A percentile compares a stretch with the other conserved stretches of the same genome.
phyloP scores from a whole-genome alignment of 2,329 filamentous ascomycete species.

The Nigrograna mackinnonii region DNA sequence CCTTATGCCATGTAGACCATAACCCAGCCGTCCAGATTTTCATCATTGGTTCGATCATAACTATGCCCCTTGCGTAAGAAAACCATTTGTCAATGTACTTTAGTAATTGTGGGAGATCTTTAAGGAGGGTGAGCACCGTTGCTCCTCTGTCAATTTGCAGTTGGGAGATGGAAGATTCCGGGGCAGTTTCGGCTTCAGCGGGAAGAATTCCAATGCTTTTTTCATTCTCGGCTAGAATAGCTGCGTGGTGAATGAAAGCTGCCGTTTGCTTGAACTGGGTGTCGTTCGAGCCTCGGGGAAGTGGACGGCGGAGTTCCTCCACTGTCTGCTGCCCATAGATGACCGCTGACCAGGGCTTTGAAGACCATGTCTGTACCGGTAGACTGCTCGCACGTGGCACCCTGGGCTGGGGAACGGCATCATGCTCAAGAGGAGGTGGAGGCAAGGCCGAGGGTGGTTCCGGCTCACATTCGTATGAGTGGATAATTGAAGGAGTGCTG shows the following conservation, averaged over 20 bases:
- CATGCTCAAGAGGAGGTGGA: conserved; percentile 7
- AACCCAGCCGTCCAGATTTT: conserved; percentile 30
- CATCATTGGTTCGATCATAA: conserved; percentile 39
- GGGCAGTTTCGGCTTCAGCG: conserved; percentile 1
- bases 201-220: conserved; percentile 25
- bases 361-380: conserved; percentile 15
- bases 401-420: conserved; percentile 3
- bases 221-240: conserved; percentile 32
- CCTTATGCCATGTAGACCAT: conserved; percentile 28
- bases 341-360: conserved; percentile 3
- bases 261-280: conserved; percentile 13
- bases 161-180: conserved; percentile 12
- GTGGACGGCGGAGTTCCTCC: conserved; percentile 19
- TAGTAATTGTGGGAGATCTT: conserved; percentile 25
- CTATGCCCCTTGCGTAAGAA: conserved; percentile 29
- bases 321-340: conserved; percentile 12
- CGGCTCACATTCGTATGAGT: conserved; percentile 4
- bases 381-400: conserved; percentile 15
- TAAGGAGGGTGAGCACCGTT: conserved; percentile 27
- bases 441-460: conserved; percentile 3
- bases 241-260: conserved; percentile 27
- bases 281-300: conserved; percentile 14
- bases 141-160: conserved; percentile 30
- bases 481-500: conserved; percentile 11
- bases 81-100: conserved; percentile 39